phyloP scores from a whole-genome alignment of 495 filamentous ascomycete species.

The Terfezia claveryi region DNA sequence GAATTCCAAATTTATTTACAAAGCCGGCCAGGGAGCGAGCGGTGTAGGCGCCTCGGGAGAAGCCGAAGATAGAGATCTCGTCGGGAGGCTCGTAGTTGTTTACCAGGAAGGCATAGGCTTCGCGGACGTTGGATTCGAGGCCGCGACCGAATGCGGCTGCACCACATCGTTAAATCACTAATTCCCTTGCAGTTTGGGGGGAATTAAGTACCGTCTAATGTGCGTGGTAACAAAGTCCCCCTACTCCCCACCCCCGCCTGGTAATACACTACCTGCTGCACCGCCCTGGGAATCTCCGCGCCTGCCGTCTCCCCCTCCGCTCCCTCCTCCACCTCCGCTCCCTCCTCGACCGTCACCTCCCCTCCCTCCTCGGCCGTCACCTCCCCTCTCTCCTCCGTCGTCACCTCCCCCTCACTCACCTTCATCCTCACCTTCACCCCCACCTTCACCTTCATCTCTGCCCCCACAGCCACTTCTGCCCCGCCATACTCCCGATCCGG shows the following conservation, averaged over 20 bases:
- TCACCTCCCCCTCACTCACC: no score
- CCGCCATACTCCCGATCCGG: no score
- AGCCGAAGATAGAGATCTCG: conserved; percentile 38
- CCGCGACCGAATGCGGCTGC: conserved; percentile 20
- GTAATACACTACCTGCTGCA: conserved; percentile 33
- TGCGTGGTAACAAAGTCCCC: conserved; percentile 3
- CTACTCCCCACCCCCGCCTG: conserved; percentile 31
- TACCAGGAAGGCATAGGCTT: conserved; percentile 29
- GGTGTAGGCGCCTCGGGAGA: conserved; percentile 38
- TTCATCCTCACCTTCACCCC: no score
- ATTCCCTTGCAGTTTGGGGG: conserved; percentile 1
- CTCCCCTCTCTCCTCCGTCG: background rate
- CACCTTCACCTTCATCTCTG: no score
- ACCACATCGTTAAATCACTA: background rate
- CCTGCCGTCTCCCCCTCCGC: conserved; percentile 15
- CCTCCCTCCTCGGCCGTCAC: conserved; percentile 19
- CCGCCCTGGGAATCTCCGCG: conserved; percentile 18
- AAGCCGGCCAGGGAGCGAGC: conserved; percentile 34
- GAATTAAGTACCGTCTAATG: background rate
- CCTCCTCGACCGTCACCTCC: conserved; percentile 21
- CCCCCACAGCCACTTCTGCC: no score
- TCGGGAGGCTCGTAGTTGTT: conserved; percentile 32
- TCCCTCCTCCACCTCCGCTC: conserved; percentile 24
- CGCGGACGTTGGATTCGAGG: conserved; percentile 26
- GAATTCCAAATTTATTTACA: conserved; percentile 28